A percentile compares a stretch with the other conserved stretches of the same genome.
phyloP scores from a whole-genome alignment of 352 stramenopile species.

The Globisporangium ultimum region DNA sequence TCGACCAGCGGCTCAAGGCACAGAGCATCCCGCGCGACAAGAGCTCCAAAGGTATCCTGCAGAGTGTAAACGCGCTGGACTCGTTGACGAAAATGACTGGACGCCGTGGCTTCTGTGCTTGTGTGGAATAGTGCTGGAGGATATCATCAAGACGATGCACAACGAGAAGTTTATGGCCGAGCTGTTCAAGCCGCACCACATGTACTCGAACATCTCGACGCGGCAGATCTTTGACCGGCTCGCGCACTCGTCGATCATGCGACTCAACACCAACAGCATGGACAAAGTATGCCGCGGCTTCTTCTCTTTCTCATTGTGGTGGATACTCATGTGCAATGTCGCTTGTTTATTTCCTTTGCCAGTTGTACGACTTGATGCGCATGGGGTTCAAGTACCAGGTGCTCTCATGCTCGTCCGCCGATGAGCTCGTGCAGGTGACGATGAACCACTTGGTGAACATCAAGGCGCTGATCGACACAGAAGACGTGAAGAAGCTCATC shows the following conservation, averaged over 20 bases:
- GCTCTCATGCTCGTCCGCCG: slow-evolving; percentile 70
- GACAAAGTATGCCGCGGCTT: slow-evolving; percentile 59
- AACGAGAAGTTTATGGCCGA: slow-evolving; percentile 89
- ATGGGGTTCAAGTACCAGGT: slow-evolving; percentile 96
- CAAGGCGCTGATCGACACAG: slow-evolving; percentile 63
- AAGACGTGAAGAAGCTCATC: slow-evolving; percentile 64
- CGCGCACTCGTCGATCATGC: slow-evolving; percentile 93
- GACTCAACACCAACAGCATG: slow-evolving; percentile 92
- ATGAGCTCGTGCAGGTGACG: slow-evolving; percentile 87
- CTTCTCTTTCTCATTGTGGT: neutral
- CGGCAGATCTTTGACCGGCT: slow-evolving; percentile 91
- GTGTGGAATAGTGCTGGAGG: slow-evolving; percentile 68
- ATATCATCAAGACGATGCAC: slow-evolving; percentile 93
- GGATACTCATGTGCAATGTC: too few relatives aligned
- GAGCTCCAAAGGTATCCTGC: slow-evolving; percentile 60
- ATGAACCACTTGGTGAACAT: slow-evolving; percentile 84
- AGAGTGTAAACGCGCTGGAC: neutral
- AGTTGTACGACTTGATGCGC: slow-evolving; percentile 93
- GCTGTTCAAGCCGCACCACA: slow-evolving; percentile 90
- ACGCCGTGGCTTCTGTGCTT: neutral
- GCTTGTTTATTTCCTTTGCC: neutral
- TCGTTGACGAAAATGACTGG: neutral
- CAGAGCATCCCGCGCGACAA: slow-evolving; percentile 90
- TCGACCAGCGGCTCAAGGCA: slow-evolving; percentile 90
- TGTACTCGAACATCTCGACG: slow-evolving; percentile 89